These are phyloP conservation scores for Eucalyptus grandis DNA, from an alignment of 345 rosid species.

Conservation along the genomic window DNA sequence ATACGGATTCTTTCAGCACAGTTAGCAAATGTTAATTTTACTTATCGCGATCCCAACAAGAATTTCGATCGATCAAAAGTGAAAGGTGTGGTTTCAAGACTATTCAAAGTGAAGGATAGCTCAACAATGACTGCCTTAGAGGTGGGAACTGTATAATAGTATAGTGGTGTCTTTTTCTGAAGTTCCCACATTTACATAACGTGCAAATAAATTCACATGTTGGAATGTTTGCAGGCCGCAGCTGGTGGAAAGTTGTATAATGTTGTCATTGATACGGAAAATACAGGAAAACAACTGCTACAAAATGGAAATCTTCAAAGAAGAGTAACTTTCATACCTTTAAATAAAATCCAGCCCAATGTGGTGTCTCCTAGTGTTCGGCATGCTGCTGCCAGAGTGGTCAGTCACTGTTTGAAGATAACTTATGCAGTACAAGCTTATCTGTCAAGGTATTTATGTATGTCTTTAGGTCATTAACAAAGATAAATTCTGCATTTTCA, in stretches of 20 bases:
- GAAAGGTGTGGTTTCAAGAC: constrained; percentile 94
- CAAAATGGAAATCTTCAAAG: constrained; percentile 88
- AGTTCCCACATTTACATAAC: not conserved
- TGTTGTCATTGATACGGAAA: constrained; percentile 91
- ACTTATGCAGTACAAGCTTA: not conserved
- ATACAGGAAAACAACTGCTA: constrained; percentile 88
- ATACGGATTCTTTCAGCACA: constrained; percentile 63
- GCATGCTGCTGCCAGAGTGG: constrained; percentile 70
- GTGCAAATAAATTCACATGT: not conserved
- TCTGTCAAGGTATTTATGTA: not conserved
- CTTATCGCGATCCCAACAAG: constrained; percentile 71
- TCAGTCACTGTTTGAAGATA: constrained; percentile 16
- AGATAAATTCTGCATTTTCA: constrained; percentile 6
- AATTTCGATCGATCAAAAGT: constrained; percentile 89
- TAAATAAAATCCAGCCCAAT: constrained; percentile 70
- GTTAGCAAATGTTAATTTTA: constrained; percentile 76
- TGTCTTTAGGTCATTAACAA: not conserved
- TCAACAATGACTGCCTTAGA: constrained; percentile 87
- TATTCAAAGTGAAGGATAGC: constrained; percentile 76
- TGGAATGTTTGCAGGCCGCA: constrained; percentile 45
- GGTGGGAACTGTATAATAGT: constrained; percentile 20
- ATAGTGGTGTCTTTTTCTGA: not conserved
- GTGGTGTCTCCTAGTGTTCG: constrained; percentile 50
- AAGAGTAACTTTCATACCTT: constrained; percentile 87
- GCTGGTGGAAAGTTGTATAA: constrained; percentile 87